A percentile compares a stretch with the other conserved stretches of the same genome.
Conservation (phyloP, 768 basidiomycete genomes). For the Leccinum boreale region DNA sequence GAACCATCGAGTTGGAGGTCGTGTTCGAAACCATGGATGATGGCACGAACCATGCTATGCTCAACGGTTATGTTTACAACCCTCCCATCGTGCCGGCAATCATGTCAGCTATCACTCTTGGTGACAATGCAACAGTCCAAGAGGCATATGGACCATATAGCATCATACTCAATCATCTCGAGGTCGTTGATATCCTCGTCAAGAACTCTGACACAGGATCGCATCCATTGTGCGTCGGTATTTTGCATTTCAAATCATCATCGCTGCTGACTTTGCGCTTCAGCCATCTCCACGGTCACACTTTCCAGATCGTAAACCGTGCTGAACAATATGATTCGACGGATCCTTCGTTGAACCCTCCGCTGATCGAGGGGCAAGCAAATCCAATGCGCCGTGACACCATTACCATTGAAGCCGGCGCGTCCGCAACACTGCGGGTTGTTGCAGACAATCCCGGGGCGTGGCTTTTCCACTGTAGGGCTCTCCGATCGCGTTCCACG, state of each 20-base stretch:
- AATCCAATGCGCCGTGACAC: constrained; percentile 97
- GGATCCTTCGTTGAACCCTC: constrained; percentile 79
- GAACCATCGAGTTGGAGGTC: constrained; percentile 66
- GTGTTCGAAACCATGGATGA: constrained; percentile 82
- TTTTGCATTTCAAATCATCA: background rate
- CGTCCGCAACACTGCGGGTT: constrained; percentile 71
- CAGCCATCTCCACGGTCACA: constrained; percentile 92
- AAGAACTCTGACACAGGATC: constrained; percentile 70
- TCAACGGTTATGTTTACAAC: constrained; percentile 70
- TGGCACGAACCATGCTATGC: constrained; percentile 81
- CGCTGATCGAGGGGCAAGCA: constrained; percentile 66
- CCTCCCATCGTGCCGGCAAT: constrained; percentile 69
- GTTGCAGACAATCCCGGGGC: constrained; percentile 91
- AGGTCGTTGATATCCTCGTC: constrained; percentile 75
- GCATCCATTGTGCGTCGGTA: constrained; percentile 72
- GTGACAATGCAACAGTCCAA: constrained; percentile 60
- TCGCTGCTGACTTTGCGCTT: background rate
- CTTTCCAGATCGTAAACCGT: constrained; percentile 76
- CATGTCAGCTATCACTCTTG: constrained; percentile 75
- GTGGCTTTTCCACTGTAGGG: constrained; percentile 81
- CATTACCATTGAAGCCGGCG: constrained; percentile 64
- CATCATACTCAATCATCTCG: constrained; percentile 70
- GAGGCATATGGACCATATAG: constrained; percentile 77
- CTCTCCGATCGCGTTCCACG: background rate
- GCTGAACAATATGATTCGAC: constrained; percentile 65